Evolutionary conservation across 2,329 filamentous ascomycete species (phyloP), one percentile per base, ranked within the genome.

Genomic region (Cordyceps farinosa): DNA sequence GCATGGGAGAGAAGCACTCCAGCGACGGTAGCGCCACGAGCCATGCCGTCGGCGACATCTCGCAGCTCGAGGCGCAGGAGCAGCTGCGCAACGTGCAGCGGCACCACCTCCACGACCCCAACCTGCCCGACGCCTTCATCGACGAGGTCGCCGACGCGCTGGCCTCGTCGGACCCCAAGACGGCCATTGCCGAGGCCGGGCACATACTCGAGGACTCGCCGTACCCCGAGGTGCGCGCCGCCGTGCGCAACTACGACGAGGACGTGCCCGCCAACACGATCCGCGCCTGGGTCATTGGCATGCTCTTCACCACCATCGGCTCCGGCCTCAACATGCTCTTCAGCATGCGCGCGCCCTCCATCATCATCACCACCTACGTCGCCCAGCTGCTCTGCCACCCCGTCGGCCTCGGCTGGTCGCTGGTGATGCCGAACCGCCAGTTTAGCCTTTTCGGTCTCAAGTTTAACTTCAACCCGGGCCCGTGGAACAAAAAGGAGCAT

Each of bases 181-280:
- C 78, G 74, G 27, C 85, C 91, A 78, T 93, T 92, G 81, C 92
- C 96, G 63, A 99, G 73, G 76, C 98, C 98, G 71, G 93, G 84
- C 95, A 64, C 30, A 10, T 67, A 17, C 51, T 64, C 34, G 62
- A 64, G 29, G 56, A 64, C 42, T 64, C 62, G 50, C 62, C 62
- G n/a, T 64, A 64, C 29, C 62, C 62, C 13, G 62, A 64, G 32
- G 62, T 64, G 5, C 62, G 62, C 42, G 62, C 62, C 10, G 56
- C 62, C n/a, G 62, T 64, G 27, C 62, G 62, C 40, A 45, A 45
- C 56, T 51, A 44, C 57, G 62, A 64, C 50, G 62, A 61, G 51
- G 56, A 61, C 38, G 42, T 64, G 17, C 67, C 66, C 2, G 71
- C 65, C 64, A 73, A 68, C 65, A 78, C 76, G 64, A 69, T 84